Percentiles rank a stretch among this genome's conserved stretches.
phyloP scores from a whole-genome alignment of 441 rosid species.

The Hura crepitans region DNA sequence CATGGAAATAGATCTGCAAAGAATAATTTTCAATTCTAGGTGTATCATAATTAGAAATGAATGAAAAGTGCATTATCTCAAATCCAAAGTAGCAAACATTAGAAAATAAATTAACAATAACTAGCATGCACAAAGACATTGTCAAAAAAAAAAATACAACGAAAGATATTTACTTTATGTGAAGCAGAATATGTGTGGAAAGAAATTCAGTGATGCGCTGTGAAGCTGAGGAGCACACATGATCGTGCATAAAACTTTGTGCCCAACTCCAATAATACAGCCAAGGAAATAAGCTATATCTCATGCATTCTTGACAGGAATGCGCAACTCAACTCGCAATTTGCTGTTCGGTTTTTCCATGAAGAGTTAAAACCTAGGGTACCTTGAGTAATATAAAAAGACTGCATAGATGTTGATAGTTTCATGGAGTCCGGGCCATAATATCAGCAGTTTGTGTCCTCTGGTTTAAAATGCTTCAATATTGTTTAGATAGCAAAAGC shows the following conservation, averaged over 20 bases:
- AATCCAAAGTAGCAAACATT: not conserved
- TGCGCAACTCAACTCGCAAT: not conserved
- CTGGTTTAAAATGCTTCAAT: not conserved
- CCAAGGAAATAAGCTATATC: not conserved
- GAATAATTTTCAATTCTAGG: constrained; percentile 14
- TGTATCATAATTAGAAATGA: not conserved
- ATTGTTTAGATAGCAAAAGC: not conserved
- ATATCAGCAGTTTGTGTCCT: not conserved
- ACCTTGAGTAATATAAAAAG: not conserved
- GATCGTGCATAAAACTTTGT: not conserved
- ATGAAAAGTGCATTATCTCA: not conserved
- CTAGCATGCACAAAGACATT: not conserved
- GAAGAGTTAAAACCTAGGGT: not conserved
- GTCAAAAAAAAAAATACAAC: not conserved
- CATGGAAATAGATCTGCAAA: constrained; percentile 76
- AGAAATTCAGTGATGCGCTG: not conserved
- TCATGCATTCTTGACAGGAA: not conserved
- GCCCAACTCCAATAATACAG: not conserved
- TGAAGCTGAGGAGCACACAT: not conserved
- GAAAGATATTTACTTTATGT: not conserved
- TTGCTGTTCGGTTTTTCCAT: not conserved
- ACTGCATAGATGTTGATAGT: not conserved
- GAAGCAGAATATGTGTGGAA: not conserved
- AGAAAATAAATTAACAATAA: not conserved
- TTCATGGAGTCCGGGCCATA: not conserved